These are phyloP conservation scores for Firmiana major DNA, from an alignment of 345 rosid genomes.

Conservation along the genomic window DNA sequence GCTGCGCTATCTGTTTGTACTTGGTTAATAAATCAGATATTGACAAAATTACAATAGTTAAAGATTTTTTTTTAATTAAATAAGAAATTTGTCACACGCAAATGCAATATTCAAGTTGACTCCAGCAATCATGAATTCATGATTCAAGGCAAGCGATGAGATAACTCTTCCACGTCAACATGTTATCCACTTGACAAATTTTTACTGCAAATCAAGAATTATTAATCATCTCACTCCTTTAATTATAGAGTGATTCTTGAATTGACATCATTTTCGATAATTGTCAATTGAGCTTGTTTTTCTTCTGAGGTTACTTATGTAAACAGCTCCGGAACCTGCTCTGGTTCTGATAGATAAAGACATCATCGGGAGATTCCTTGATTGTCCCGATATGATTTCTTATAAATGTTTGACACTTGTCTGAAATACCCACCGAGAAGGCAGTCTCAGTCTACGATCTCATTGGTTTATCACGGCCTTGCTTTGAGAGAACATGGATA, in stretches of 20 bases:
- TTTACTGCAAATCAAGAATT: not conserved
- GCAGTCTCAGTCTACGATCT: not conserved
- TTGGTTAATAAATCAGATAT: not conserved
- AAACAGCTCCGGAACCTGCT: not conserved
- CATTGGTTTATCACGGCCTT: not conserved
- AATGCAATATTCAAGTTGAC: not conserved
- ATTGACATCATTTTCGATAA: no score
- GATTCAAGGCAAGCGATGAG: not conserved
- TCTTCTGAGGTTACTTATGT: no score
- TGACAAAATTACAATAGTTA: not conserved
- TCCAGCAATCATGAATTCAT: not conserved
- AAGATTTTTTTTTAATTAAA: not conserved
- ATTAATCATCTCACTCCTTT: not conserved
- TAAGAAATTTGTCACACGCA: not conserved
- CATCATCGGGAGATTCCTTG: not conserved
- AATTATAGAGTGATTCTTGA: not conserved
- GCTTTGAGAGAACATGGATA: not conserved
- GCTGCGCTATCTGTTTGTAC: not conserved
- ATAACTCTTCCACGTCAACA: not conserved
- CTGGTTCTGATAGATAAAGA: not conserved
- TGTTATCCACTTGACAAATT: not conserved
- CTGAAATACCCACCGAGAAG: not conserved
- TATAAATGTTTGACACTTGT: not conserved
- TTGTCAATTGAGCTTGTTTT: not conserved
- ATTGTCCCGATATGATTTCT: not conserved